Evolutionary conservation across 2,329 filamentous ascomycete species (phyloP), one percentile per base, ranked within the genome.

Genomic region (Didymella segeticola): DNA sequence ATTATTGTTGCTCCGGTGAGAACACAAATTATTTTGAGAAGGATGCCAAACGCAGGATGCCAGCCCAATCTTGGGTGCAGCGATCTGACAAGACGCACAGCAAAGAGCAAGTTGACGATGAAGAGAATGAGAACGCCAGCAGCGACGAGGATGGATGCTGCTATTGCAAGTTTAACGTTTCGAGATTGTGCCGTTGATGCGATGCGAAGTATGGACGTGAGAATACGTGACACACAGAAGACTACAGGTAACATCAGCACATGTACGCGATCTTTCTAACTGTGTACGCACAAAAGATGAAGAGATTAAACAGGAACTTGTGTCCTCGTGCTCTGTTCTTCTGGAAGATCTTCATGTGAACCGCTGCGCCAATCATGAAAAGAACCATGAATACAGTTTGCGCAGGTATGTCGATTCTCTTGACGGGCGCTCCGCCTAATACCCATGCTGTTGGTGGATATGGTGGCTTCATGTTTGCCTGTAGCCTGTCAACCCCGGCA

Each of bases 121-220:
- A 90, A 93, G 22, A 96, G 78, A 7, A 96, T 74, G 27, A 96
- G 71, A 14, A 92, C 86, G 34, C 90, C 91, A 0, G 89, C 87
- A 37, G 86, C 84, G 52, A 90, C 84, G 64, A 95, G 86, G 67
- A 95, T 83, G 60, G 80, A 80, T 3, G 89, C 84, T 0, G 83
- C 82, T 42, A 86, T 82, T 2, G 78, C 81, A 4, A 86, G 67
- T 9, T 63, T 67, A 27, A 82, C 63, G 56, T 82, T 80, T 10
- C 57, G 56, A 2, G 70, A 71, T 5, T 68, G 57, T 36, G 60
- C 46, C 63, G 74, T 55, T 12, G 63, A 68, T 17, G 72, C 64
- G 14, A 76, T 69, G 25, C 73, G 69, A 29, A 80, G 61, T 22
- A 69, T 67, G 34, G 69, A 74, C 5, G 78, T 79, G 10, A 73